Percentiles rank a stretch among this genome's conserved stretches.
phyloP scores from a whole-genome alignment of 2,329 filamentous ascomycete genomes.

The Didymella keratinophila region DNA sequence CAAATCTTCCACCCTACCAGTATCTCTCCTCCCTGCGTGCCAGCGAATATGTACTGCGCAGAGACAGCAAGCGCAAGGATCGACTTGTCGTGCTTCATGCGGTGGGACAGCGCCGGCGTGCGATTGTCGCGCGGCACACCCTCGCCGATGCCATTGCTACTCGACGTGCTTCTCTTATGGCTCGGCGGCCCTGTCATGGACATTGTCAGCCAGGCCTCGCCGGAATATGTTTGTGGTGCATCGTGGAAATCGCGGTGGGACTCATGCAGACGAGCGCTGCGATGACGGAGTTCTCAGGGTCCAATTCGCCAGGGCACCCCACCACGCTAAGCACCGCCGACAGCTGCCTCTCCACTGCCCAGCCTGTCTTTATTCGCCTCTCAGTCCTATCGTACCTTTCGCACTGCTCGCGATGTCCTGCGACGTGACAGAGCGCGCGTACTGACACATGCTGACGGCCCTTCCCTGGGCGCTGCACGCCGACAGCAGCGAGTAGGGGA shows the following conservation, averaged over 20 bases:
- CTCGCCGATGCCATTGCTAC: conserved; percentile 10
- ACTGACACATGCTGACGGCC: conserved; percentile 39
- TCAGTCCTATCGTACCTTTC: conserved; percentile 16
- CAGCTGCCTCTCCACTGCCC: conserved; percentile 9
- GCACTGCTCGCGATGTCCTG: conserved; percentile 26
- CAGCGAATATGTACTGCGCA: conserved; percentile 83
- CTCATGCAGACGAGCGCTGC: conserved; percentile 21
- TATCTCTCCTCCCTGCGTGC: conserved; percentile 92
- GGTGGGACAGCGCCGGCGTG: conserved; percentile 73
- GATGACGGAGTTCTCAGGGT: conserved; percentile 37
- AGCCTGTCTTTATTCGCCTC: conserved; percentile 25
- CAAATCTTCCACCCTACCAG: conserved; percentile 56
- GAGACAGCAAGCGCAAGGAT: conserved; percentile 85
- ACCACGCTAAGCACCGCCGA: conserved; percentile 13
- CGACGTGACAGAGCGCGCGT: conserved; percentile 39
- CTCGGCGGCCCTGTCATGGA: conserved; percentile 37
- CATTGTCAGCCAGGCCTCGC: conserved; percentile 35
- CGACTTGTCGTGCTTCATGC: conserved; percentile 77
- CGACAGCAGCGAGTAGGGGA: conserved; percentile 37
- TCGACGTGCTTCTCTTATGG: conserved; percentile 34
- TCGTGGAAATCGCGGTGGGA: conserved; percentile 15
- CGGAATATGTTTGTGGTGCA: conserved; percentile 24
- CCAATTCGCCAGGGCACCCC: conserved; percentile 16
- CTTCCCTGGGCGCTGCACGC: conserved; percentile 40
- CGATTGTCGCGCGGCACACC: conserved; percentile 12